phyloP scores from a whole-genome alignment of 352 stramenopile species.

The Phytophthora megakarya region DNA sequence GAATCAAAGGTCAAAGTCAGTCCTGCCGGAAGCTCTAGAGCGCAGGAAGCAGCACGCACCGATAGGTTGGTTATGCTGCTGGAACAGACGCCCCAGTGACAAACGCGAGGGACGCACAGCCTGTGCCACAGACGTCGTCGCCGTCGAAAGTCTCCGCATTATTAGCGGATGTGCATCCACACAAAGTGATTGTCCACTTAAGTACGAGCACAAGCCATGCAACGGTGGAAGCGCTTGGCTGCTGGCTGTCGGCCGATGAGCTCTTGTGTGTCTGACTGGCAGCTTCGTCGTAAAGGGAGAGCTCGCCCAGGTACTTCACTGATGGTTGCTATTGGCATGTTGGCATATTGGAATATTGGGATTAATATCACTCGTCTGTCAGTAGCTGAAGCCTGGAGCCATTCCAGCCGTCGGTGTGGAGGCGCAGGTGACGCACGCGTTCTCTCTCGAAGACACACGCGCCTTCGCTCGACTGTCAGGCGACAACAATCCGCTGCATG shows the following conservation, averaged over 20 bases:
- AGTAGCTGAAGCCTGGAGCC: constrained; percentile 50
- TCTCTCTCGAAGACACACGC: constrained; percentile 61
- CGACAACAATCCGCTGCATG: constrained; percentile 82
- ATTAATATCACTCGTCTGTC: not conserved
- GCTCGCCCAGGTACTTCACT: constrained; percentile 33
- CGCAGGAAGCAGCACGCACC: constrained; percentile 23
- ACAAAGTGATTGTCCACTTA: constrained; percentile 14
- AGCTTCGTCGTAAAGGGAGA: constrained; percentile 41
- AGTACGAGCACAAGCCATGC: constrained; percentile 27
- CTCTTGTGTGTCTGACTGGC: constrained; percentile 10
- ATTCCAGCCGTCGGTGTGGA: constrained; percentile 62
- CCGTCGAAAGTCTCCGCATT: constrained; percentile 45
- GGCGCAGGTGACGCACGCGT: constrained; percentile 60
- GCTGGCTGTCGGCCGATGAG: constrained; percentile 16
- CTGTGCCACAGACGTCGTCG: constrained; percentile 9
- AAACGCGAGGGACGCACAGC: constrained; percentile 30
- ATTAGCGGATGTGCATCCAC: constrained; percentile 18
- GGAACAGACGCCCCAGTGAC: constrained; percentile 39
- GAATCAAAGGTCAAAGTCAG: too few relatives aligned
- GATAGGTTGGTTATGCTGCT: constrained; percentile 36
- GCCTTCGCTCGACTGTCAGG: constrained; percentile 69
- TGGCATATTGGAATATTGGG: not conserved
- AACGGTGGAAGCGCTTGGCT: not conserved
- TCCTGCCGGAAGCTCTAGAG: not conserved
- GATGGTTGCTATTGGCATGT: not conserved